phyloP scores from a whole-genome alignment of 208 protist genomes.

The Trypanosomatidae sp. region DNA sequence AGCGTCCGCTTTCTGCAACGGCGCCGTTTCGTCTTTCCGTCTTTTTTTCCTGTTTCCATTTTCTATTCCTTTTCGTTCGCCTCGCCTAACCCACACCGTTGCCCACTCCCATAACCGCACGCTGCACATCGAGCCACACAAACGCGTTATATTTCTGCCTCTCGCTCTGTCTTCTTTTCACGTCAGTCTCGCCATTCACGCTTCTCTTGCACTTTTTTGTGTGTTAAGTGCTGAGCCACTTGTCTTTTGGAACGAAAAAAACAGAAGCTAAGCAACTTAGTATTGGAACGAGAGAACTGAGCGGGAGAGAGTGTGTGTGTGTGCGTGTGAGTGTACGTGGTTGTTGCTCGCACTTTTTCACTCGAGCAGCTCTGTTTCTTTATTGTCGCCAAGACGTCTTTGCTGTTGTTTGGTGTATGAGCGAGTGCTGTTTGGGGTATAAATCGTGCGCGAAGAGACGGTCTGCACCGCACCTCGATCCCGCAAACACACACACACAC shows the following conservation, averaged over 20 bases:
- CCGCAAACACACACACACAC: neutral
- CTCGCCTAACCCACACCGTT: neutral
- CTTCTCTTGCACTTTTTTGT: neutral
- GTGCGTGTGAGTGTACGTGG: too few species aligned
- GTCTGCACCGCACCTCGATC: neutral
- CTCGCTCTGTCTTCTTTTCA: neutral
- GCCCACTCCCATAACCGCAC: neutral
- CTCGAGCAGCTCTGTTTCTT: too few species aligned
- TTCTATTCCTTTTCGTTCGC: neutral
- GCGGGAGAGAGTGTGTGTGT: neutral
- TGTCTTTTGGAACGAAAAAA: neutral
- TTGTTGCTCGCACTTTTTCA: too few species aligned
- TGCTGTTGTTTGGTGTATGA: too few species aligned
- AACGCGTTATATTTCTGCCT: neutral
- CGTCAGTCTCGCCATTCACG: neutral
- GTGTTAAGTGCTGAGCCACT: neutral
- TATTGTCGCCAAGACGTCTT: too few species aligned
- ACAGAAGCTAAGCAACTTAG: neutral
- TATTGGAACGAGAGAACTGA: neutral
- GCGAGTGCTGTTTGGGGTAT: too few species aligned
- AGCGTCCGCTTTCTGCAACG: neutral
- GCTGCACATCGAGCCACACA: neutral
- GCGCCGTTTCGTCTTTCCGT: neutral
- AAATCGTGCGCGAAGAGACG: too few species aligned
- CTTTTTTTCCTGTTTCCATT: constrained; percentile 5